Percentiles rank a stretch among this genome's conserved stretches.
Evolutionary conservation across 2,329 filamentous ascomycete species (phyloP).

Genomic region (Metarhizium brunneum): DNA sequence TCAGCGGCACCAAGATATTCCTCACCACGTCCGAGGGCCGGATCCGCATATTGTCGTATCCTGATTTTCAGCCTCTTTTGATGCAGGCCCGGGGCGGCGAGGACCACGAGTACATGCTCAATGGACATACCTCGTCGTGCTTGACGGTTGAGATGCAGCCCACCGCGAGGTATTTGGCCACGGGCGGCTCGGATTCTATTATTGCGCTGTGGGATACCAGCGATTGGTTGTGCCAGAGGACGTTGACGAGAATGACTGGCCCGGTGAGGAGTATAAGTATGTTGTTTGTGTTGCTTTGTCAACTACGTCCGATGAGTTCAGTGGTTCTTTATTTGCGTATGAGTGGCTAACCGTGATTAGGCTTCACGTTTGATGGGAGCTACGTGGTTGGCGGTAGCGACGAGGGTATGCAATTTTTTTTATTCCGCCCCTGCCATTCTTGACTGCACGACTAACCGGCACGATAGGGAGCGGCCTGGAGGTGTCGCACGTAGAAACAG

Average conservation of each 20-base stretch:
- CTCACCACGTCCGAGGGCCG: conserved; percentile 62
- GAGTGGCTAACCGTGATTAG: conserved; percentile 22
- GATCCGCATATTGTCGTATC: conserved; percentile 61
- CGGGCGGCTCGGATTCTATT: conserved; percentile 65
- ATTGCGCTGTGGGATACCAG: conserved; percentile 71
- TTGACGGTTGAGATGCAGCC: conserved; percentile 61
- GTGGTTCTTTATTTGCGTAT: no score
- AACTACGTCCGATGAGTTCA: background rate
- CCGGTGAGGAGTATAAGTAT: conserved; percentile 60
- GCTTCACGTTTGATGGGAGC: conserved; percentile 70
- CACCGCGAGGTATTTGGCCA: conserved; percentile 61
- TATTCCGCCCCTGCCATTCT: background rate
- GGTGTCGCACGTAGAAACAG: conserved; percentile 63
- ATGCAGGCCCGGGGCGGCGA: conserved; percentile 34
- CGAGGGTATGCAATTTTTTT: conserved; percentile 41
- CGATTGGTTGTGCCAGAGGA: conserved; percentile 68
- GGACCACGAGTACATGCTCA: conserved; percentile 47
- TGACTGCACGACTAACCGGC: background rate
- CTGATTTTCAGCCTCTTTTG: conserved; percentile 48
- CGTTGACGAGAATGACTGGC: conserved; percentile 58
- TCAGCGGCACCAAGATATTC: conserved; percentile 62
- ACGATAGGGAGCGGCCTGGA: conserved; percentile 49
- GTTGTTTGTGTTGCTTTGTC: conserved; percentile 14
- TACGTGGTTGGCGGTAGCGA: conserved; percentile 68
- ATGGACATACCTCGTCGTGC: conserved; percentile 65